A percentile compares a stretch with the other conserved stretches of the same genome.
Conservation (phyloP, 371 early-diverging fungal species). For the Dichotomocladium elegans region DNA sequence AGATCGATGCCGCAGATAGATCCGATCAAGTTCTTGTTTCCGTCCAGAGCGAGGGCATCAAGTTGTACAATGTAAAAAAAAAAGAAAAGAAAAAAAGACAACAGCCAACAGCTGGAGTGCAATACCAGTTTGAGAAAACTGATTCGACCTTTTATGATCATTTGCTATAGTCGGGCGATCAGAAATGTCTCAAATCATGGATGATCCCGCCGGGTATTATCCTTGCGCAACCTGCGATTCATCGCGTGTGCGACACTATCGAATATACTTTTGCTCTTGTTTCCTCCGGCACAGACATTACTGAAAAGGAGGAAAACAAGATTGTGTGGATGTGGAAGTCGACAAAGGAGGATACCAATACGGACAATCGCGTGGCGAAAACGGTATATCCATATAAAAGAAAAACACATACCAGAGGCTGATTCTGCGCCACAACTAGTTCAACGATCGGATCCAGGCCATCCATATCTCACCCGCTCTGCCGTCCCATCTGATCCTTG, state of each 20-base stretch:
- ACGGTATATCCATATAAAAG: constrained; percentile 14
- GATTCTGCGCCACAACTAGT: constrained; percentile 16
- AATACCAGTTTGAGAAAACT: no score
- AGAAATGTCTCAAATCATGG: constrained; percentile 59
- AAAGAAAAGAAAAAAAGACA: no score
- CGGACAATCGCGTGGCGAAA: constrained; percentile 21
- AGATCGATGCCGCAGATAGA: constrained; percentile 20
- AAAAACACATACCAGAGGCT: no score
- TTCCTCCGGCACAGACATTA: constrained; percentile 52
- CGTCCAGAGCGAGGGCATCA: constrained; percentile 58
- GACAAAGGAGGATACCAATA: constrained; percentile 18
- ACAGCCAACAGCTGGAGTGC: no score
- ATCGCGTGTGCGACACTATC: constrained; percentile 29
- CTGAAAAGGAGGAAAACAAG: constrained; percentile 46
- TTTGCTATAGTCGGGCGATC: constrained; percentile 45
- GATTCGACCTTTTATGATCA: not conserved
- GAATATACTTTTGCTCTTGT: constrained; percentile 55
- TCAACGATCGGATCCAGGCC: constrained; percentile 48
- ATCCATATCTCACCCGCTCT: constrained; percentile 49
- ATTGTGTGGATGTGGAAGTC: constrained; percentile 58
- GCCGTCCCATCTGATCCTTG: constrained; percentile 43
- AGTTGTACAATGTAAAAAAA: constrained; percentile 60
- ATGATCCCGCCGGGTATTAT: constrained; percentile 55
- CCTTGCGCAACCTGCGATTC: constrained; percentile 48
- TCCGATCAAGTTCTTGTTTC: constrained; percentile 46